Conservation (phyloP, 2,329 filamentous ascomycete genomes). For the Microcyclosporella mali region DNA sequence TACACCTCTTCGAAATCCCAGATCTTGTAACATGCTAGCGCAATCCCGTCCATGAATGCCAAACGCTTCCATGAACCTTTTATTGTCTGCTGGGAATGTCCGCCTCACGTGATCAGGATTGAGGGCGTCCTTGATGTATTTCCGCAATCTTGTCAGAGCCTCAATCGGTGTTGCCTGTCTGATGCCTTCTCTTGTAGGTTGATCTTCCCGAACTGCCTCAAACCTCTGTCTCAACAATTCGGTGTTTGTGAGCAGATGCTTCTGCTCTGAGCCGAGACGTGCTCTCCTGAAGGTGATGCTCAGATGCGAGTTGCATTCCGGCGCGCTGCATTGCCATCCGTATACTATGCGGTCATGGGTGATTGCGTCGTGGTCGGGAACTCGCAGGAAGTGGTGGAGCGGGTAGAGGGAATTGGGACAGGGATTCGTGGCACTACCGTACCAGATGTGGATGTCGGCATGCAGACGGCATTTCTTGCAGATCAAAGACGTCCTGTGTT, state of each 20-base stretch:
- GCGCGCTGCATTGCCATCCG: slow-evolving; percentile 54
- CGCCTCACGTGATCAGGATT: slow-evolving; percentile 45
- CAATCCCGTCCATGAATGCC: slow-evolving; percentile 49
- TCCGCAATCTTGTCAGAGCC: slow-evolving; percentile 51
- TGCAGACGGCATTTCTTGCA: slow-evolving; percentile 59
- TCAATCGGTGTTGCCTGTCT: slow-evolving; percentile 48
- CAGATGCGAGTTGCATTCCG: slow-evolving; percentile 50
- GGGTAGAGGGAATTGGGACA: slow-evolving; percentile 48
- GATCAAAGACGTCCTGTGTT: slow-evolving; percentile 54
- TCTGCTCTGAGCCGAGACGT: slow-evolving; percentile 44
- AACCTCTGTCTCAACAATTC: slow-evolving; percentile 48
- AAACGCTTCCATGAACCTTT: slow-evolving; percentile 58
- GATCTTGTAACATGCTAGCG: slow-evolving; percentile 49
- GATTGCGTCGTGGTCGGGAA: slow-evolving; percentile 10
- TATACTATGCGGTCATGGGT: slow-evolving; percentile 32
- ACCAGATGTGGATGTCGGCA: slow-evolving; percentile 52
- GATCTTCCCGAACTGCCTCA: slow-evolving; percentile 45
- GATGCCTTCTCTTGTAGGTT: slow-evolving; percentile 51
- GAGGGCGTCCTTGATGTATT: slow-evolving; percentile 56
- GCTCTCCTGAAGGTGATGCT: slow-evolving; percentile 49
- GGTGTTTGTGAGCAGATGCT: slow-evolving; percentile 50
- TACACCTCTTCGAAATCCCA: slow-evolving; percentile 49
- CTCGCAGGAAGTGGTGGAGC: slow-evolving; percentile 53
- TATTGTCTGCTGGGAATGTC: slow-evolving; percentile 54
- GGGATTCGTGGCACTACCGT: slow-evolving; percentile 33